Evolutionary conservation across 257 asterid genomes (phyloP).

Genomic region (Solanum verrucosum): DNA sequence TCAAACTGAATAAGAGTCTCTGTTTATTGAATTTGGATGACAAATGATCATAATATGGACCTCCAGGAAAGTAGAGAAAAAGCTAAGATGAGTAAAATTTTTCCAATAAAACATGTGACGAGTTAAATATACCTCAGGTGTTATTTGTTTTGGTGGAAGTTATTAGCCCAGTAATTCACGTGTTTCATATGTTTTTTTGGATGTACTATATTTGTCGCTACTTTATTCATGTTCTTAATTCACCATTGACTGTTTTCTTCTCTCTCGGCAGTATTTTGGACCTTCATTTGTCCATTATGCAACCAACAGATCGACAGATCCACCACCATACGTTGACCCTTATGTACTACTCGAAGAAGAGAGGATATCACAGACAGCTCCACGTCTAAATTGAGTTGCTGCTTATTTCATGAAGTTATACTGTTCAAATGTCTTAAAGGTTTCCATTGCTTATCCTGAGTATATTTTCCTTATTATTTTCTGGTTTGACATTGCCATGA

Average conservation of each 20-base stretch:
- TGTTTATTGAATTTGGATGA: not conserved
- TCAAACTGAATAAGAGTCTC: not conserved
- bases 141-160: not conserved
- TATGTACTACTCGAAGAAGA: slow-evolving; percentile 74
- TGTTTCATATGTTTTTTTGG: not conserved
- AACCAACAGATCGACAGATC: slow-evolving; percentile 12
- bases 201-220: not conserved
- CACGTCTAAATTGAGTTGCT: slow-evolving; percentile 45
- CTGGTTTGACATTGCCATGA: slow-evolving; percentile 1
- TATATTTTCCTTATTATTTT: not conserved
- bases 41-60: not conserved
- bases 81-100: not conserved
- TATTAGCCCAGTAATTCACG: not conserved
- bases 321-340: slow-evolving; percentile 66
- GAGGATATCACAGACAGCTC: slow-evolving; percentile 55
- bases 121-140: not conserved
- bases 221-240: not conserved
- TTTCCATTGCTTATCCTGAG: slow-evolving; percentile 9
- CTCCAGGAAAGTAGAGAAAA: not conserved
- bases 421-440: slow-evolving; percentile 7
- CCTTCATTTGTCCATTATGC: slow-evolving; percentile 67
- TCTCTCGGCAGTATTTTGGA: slow-evolving; percentile 69
- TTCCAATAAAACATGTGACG: not conserved
- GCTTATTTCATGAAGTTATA: slow-evolving; percentile 14
- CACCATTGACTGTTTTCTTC: not conserved